Evolutionary conservation across 768 basidiomycete genomes (phyloP).

Genomic region (Tulasnella calospora): DNA sequence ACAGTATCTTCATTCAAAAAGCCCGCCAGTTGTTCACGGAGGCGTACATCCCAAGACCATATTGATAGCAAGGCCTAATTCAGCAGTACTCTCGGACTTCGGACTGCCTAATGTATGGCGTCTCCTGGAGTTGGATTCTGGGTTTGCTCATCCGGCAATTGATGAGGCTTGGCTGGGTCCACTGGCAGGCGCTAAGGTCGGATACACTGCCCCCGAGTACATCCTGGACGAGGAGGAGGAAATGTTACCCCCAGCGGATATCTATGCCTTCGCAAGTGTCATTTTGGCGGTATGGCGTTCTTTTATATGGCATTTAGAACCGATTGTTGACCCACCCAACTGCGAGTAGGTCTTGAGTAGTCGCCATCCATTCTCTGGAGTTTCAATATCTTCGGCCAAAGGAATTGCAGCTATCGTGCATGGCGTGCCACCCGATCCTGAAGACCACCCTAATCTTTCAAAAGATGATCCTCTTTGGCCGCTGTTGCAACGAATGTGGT

Average conservation of each 20-base stretch:
- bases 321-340: too few species aligned
- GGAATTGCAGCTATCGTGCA: background rate
- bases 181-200: background rate
- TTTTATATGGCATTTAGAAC: too few species aligned
- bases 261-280: background rate
- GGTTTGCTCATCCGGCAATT: too few species aligned
- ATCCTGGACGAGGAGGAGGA: background rate
- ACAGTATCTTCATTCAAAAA: slow-evolving; percentile 15
- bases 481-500: background rate
- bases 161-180: background rate
- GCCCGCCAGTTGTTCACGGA: background rate
- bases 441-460: background rate
- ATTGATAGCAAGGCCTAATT: background rate
- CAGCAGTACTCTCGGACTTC: background rate
- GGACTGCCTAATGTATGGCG: background rate
- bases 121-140: background rate
- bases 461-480: background rate
- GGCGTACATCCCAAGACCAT: background rate
- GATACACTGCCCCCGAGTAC: background rate
- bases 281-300: background rate
- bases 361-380: background rate
- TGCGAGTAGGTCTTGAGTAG: background rate
- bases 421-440: background rate
- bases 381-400: background rate
- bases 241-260: background rate